phyloP scores from a whole-genome alignment of 2,329 filamentous ascomycete species.

The Lachnellula arida region DNA sequence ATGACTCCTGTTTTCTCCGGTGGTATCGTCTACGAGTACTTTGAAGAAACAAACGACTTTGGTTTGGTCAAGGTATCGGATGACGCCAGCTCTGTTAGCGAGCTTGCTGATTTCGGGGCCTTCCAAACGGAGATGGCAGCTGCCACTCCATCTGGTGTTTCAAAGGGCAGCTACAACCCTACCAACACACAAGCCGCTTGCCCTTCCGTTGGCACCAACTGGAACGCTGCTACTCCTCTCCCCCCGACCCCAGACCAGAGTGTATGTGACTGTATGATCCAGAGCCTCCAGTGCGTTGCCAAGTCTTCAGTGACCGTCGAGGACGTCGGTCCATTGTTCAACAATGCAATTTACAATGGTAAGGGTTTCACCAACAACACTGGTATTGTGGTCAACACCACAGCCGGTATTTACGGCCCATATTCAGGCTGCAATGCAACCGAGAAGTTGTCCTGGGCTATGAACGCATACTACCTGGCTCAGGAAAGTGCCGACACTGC shows the following conservation, averaged over 20 bases:
- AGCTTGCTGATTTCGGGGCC: slow-evolving; percentile 56
- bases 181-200: slow-evolving; percentile 29
- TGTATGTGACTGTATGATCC: slow-evolving; percentile 82
- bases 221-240: slow-evolving; percentile 52
- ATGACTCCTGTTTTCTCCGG: slow-evolving; percentile 89
- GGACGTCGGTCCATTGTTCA: slow-evolving; percentile 64
- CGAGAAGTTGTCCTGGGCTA: slow-evolving; percentile 67
- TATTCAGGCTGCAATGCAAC: slow-evolving; percentile 70
- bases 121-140: slow-evolving; percentile 48
- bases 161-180: slow-evolving; percentile 62
- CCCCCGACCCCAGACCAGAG: slow-evolving; percentile 76
- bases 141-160: slow-evolving; percentile 52
- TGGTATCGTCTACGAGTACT: slow-evolving; percentile 98
- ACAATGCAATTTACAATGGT: slow-evolving; percentile 38
- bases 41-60: slow-evolving; percentile 83
- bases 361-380: slow-evolving; percentile 34
- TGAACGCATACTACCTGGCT: slow-evolving; percentile 55
- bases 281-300: slow-evolving; percentile 65
- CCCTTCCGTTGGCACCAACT: slow-evolving; percentile 22
- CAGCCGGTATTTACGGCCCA: slow-evolving; percentile 64
- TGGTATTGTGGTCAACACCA: slow-evolving; percentile 45
- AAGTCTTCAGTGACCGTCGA: slow-evolving; percentile 49
- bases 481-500: slow-evolving; percentile 41
- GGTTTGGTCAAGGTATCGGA: slow-evolving; percentile 39
- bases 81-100: slow-evolving; percentile 52